Base-by-base conservation (phyloP, 2,329 filamentous ascomycete genomes). In the Sporothrix luriei region DNA sequence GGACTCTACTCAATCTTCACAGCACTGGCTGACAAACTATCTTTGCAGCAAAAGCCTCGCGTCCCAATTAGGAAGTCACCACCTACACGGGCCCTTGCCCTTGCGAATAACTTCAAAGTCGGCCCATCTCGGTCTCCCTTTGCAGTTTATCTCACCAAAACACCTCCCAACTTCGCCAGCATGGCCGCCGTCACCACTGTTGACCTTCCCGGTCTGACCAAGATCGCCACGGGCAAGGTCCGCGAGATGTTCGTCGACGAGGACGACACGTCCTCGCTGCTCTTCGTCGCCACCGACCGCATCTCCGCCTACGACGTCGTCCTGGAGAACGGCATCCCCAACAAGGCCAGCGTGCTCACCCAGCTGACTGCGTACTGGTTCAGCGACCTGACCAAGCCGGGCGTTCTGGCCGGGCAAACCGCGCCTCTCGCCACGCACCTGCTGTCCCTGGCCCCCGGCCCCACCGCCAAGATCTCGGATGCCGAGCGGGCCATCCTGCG, bases 301-400 rank as follows among this genome's bases (percentile, higher is more conserved):
- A 95, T 97, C 78, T 97, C 93, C 29, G 95, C 95, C 69, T 98
- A 94, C 83, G 94, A 98, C 85, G 93, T 96, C 75, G 88, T 97
- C 75, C 89, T 97, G 84, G 82, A 87, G 71, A 97, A 95, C 75
- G 82, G 82, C 73, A 82, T 86, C 66, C 81, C 82, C 59, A 76
- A 81, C 76, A 88, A 88, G 80, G 86, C 86, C 73, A 78, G 78
- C 70, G 79, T 87, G 66, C 80, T 87, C 65, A 84, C 82, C 38
- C 76, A 79, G 72, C 75, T 82, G 71, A 79, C 78, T 66, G 82
- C 82, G 16, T 82, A 85, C 75, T 88, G 85, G 85, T 87, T 88
- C 78, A 75, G 78, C 49, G 80, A 85, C 19, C 80, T 84, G 65
- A 75, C 79, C 4, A n/a, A 48, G 19, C 75, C 79, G 48, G 78